phyloP scores from a whole-genome alignment of 2,329 filamentous ascomycete species.

The Blastomyces emzantsi region DNA sequence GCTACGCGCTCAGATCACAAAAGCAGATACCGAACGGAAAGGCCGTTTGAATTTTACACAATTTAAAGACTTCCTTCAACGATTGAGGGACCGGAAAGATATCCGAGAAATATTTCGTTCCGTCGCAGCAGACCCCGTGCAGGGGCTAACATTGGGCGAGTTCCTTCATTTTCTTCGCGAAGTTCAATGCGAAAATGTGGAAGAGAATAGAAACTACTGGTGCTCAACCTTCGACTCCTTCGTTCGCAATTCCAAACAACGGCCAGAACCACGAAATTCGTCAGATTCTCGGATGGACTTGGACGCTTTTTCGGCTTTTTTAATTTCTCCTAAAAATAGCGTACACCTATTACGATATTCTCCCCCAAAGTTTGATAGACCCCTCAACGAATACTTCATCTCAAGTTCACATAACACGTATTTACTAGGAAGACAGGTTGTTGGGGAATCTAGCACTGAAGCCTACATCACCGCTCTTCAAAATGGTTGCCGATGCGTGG shows the following conservation, averaged over 20 bases:
- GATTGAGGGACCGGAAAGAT: slow-evolving; percentile 77
- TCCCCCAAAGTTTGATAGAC: slow-evolving; percentile 61
- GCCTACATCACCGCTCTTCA: slow-evolving; percentile 85
- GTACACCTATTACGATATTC: slow-evolving; percentile 54
- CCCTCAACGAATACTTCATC: slow-evolving; percentile 94
- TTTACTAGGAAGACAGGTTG: slow-evolving; percentile 80
- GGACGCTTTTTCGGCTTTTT: slow-evolving; percentile 65
- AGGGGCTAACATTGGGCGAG: slow-evolving; percentile 59
- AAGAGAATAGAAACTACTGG: slow-evolving; percentile 58
- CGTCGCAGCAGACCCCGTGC: slow-evolving; percentile 49
- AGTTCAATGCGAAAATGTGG: slow-evolving; percentile 67
- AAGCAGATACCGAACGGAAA: slow-evolving; percentile 56
- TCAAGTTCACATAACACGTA: slow-evolving; percentile 99
- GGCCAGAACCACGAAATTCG: slow-evolving; percentile 38
- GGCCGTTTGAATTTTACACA: slow-evolving; percentile 66
- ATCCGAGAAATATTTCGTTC: slow-evolving; percentile 63
- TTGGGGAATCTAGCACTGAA: slow-evolving; percentile 83
- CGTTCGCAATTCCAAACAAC: slow-evolving; percentile 50
- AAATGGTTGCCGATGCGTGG: slow-evolving; percentile 86
- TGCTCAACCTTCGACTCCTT: slow-evolving; percentile 62
- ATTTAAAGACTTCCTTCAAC: slow-evolving; percentile 73
- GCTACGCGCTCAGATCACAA: slow-evolving; percentile 63
- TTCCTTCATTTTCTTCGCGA: slow-evolving; percentile 68
- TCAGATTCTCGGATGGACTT: slow-evolving; percentile 58
- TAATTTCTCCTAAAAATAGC: slow-evolving; percentile 65